Base-by-base conservation (phyloP, 108 stramenopile genomes). In the Conticribra weissflogii region DNA sequence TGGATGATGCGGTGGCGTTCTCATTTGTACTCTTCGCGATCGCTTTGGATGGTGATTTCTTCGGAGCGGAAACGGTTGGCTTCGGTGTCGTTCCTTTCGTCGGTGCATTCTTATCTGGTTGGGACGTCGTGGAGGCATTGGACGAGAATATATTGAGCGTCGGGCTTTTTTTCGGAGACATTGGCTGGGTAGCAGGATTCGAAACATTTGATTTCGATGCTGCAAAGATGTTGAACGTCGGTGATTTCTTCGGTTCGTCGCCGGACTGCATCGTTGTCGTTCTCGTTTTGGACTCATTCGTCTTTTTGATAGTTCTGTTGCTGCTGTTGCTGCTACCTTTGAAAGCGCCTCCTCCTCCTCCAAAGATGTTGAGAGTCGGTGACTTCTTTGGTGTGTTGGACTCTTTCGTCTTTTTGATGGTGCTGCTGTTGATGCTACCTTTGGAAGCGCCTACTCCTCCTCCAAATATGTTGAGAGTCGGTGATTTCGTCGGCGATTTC, bases 391-490 rank as follows among this genome's bases (percentile, higher is more conserved):
- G 36, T 41, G 36, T 5, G 8, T 5, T 41, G 8, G 36, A 41
- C 36, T 9, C 5, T 41, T 5, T 41, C 12, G 36, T 41, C 12
- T 5, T 41, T 12, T 41, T 41, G 36, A 12, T 41, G 5, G 36
- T 41, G 5, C 8, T 49, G 12, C 31, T 18, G 19, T 33, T 30
- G 5, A 12, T 49, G 12, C 31, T 18, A 27, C 22, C 18, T 48
- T 49, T 19, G 31, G 44, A 2, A 30, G 29, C n/a, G 8, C 16
- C 12, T 18, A 18, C 57, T 12, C 57, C 57, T 1, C 28, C 29
- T 9, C 57, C 57, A 29, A 58, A 30, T 3, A 58, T 58, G 15
- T 31, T 58, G 29, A 58, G 30, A 3, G 57, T 58, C 9, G 57
- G 29, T 3, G 57, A 2, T 33, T 32, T 31, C 57, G 5, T 5